Base-by-base conservation (phyloP, 495 filamentous ascomycete species). In the Aspergillus funiculosus region DNA sequence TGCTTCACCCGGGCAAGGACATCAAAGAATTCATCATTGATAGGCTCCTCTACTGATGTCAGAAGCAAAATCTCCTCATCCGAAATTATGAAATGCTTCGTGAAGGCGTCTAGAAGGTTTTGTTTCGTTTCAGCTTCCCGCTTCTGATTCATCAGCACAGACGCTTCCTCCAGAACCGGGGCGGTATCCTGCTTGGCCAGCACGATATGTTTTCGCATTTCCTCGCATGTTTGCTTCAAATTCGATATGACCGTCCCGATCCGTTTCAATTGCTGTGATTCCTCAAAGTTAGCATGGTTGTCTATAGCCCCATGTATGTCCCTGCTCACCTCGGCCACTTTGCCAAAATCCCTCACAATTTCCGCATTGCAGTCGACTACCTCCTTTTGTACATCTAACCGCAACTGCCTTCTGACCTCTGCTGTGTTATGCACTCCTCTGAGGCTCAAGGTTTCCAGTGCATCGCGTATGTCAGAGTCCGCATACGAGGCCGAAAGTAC, bases 341-440 rank as follows among this genome's bases (percentile, higher is more conserved):
- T 77, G 19, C 88, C 86, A 68, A 97, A 97, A 58, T 95, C 91
- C 41, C 76, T 69, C 38, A 99, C 81, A 45, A 99, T 87, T 45
- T 89, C 83, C 24, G 83, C 89, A 81, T 97, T 96, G 66, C 87
- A 87, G 47, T 91, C 80, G 34, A 96, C 87, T 24, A 96, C 85
- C 62, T 97, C 89, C 54, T 86, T 89, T 63, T 97, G 89, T 2
- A 94, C 75, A 64, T 95, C 85, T 1, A 94, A 66, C 22, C 89
- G 78, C 9, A 97, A 65, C 51, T 85, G 82, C 22, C 92, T 79
- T 8, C 92, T 75, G 14, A 84, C 84, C 49, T 94, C 87, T 6
- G 84, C 71, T 6, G 78, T 89, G 57, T 96, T 96, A 29, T 78
- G 69, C 10, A 88, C 61, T 1, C 77, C 78, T 17, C 82, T 72